Conservation (phyloP, 2,329 filamentous ascomycete species). For the Pezicula radicicola region DNA sequence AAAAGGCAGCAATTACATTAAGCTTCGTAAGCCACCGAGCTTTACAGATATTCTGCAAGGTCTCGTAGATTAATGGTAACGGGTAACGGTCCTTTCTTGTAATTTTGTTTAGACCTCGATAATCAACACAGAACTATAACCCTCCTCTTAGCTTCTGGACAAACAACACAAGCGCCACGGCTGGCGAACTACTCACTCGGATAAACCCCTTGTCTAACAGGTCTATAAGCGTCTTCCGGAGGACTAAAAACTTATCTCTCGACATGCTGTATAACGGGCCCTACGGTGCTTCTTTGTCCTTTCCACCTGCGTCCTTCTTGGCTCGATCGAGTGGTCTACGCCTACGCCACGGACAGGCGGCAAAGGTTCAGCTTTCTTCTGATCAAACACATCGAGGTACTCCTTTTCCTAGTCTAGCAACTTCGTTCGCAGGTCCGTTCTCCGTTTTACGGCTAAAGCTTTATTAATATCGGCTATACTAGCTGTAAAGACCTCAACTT, state of each 20-base stretch:
- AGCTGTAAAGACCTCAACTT: neutral
- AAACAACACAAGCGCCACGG: conserved; percentile 10
- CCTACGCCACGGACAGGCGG: neutral
- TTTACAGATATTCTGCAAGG: conserved; percentile 11
- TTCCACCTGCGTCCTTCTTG: too few species aligned
- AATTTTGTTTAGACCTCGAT: conserved; percentile 21
- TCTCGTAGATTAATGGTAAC: conserved; percentile 22
- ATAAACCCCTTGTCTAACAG: conserved; percentile 13
- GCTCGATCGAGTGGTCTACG: conserved; percentile 6
- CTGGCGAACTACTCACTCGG: conserved; percentile 6
- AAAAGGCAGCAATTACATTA: too few species aligned
- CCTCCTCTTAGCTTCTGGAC: conserved; percentile 11
- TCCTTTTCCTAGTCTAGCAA: neutral
- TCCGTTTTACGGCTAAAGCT: neutral
- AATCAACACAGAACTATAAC: conserved; percentile 24
- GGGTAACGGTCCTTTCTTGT: conserved; percentile 24
- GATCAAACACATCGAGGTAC: neutral
- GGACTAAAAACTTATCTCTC: conserved; percentile 6
- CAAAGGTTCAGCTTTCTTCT: neutral
- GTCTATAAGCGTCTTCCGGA: conserved; percentile 5
- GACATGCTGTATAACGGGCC: conserved; percentile 9
- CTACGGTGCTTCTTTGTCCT: conserved; percentile 1
- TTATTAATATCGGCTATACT: conserved; percentile 1
- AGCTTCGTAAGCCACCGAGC: too few species aligned
- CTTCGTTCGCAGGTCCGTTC: neutral